Evolutionary conservation across 352 stramenopile species (phyloP), one percentile per base, ranked within the genome.

Genomic region (Halophytophthora batemanensis): DNA sequence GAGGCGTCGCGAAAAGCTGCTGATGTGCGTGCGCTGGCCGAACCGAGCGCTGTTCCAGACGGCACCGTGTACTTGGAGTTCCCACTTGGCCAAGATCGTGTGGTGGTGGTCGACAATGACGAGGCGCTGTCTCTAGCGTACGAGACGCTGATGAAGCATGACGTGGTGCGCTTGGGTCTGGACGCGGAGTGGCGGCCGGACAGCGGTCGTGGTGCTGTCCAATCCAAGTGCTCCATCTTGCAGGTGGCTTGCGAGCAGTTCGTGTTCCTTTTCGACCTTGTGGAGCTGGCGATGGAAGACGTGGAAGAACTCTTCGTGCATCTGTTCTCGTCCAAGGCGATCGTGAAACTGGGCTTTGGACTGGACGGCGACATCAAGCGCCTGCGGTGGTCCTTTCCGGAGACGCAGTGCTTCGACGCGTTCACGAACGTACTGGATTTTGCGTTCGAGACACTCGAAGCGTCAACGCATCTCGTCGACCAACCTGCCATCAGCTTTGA

Each of bases 131-230:
- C 66, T 7, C 7, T 76, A 2, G 79, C 77, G 5, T 80, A 76
- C 14, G 53, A 82, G 12, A 40, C 85, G 6, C 52, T 88, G 14
- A 77, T 76, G 62, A 50, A 63, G 18, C 55, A 77, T 13, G 40
- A 34, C 37, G 59, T 86, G 6, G 54, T 40, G 19, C 62, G 63
- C 12, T 43, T 90, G 1, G 77, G 72, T 15, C 72, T 87, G n/a
- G 80, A 90, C 25, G 77, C 72, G 12, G 80, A 90, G 46, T 90
- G 80, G 80, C 72, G 77, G 5, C 77, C 77, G 2, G 80, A 90
- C 46, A 57, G 55, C 29, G 41, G 28, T 6, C 53, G 59, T 41
- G 69, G 63, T 2, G 50, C 65, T 17, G 50, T 66, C 18, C 76
- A 82, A 40, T 87, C 79, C 6, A 79, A 78, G 36, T 87, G 75